Conservation (phyloP, 208 protist species). For the Acanthamoeba lenticulata region DNA sequence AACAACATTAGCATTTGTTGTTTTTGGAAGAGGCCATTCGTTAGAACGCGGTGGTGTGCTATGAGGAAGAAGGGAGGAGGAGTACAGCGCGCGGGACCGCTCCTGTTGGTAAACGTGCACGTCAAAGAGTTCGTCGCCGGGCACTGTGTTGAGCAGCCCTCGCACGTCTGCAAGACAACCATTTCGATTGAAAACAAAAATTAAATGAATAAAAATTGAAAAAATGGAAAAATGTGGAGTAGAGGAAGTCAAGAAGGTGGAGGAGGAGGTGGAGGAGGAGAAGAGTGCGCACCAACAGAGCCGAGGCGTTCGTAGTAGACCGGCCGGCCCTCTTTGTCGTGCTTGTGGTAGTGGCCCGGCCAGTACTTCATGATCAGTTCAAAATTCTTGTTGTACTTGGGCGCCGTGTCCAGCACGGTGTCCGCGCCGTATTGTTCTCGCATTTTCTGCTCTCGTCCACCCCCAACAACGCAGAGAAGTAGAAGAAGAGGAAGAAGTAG, state of each 20-base stretch:
- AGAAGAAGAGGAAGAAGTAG: no score
- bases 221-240: background rate
- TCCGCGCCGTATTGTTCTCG: background rate
- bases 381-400: background rate
- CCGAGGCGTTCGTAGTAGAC: conserved; percentile 1
- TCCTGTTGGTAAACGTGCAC: conserved; percentile 1
- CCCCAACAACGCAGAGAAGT: no score
- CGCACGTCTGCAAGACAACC: background rate
- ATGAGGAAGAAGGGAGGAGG: background rate
- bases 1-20: background rate
- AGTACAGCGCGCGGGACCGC: background rate
- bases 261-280: background rate
- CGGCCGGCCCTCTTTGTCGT: background rate
- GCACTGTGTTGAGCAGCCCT: background rate
- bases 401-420: background rate
- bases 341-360: background rate
- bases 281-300: background rate
- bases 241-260: background rate
- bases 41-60: no score
- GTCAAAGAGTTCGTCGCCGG: background rate
- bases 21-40: no score
- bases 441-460: background rate
- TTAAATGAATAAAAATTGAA: background rate
- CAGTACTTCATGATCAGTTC: background rate
- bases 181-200: background rate